Evolutionary conservation across 768 basidiomycete genomes (phyloP), one percentile per base, ranked within the genome.

Genomic region (Royoungia palumana): DNA sequence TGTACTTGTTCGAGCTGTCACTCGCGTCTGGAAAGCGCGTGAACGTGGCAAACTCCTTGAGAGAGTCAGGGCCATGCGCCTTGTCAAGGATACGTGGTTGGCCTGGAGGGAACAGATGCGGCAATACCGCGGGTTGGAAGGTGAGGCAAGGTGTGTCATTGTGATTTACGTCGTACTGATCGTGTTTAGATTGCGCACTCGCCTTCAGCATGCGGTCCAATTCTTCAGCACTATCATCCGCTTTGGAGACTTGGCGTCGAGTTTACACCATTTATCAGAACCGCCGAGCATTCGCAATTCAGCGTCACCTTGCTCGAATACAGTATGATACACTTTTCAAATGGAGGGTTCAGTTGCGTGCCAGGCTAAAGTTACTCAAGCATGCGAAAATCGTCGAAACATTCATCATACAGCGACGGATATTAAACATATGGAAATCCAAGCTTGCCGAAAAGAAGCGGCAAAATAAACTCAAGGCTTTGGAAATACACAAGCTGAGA

Each of bases 11-110:
- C 75, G 77, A 38, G 85, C 81, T 24, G 69, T 84, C 39, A 66
- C 75, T 57, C 72, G 81, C 40, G 76, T 87, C 4, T 85, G 86
- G 85, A 83, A 77, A 56, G 82, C 86, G 19, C 78, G 77, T 34
- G 84, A 85, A 57, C 77, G 82, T 9, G 83, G 82, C 25, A 71
- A 66, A 42, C 70, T 82, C 24, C 70, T 88, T 11, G 78, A 78
- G 48, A 74, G 77, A 39, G 78, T 82, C 30, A 75, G 71, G 44
- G 63, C 68, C 5, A 52, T 71, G 17, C 73, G 80, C 28, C 55
- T 82, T 8, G 44, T 78, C 38, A 77, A 74, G 55, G 65, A 65
- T 35, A 66, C 70, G 1, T 81, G 79, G 75, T 57, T 60, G 16
- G 59, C 72, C 14, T 88, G 86, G 87, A 70, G 66, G 50, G 63